Base-by-base conservation (phyloP, 352 stramenopile genomes). In the Globisporangium polare region DNA sequence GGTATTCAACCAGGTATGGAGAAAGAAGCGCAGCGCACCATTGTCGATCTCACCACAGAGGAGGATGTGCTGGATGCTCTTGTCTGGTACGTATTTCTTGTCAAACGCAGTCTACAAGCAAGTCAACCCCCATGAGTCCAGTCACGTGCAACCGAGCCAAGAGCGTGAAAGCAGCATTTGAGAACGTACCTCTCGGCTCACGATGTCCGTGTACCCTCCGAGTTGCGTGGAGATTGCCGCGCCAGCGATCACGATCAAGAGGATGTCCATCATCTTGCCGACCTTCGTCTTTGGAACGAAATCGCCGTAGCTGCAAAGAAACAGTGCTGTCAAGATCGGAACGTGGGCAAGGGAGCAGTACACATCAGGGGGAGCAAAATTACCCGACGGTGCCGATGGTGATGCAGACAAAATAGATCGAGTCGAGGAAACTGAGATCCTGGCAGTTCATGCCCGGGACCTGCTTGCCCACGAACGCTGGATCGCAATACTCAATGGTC, bases 391-490 rank as follows among this genome's bases (percentile, higher is more conserved):
- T 94, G 59, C 72, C 77, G 60, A 94, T 92, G 0, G 86, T 94
- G 58, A 91, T 92, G 54, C 86, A 89, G 22, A 95, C 76, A 61
- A 95, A 91, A 63, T 95, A 95, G 39, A 89, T 78, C 43, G 80
- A 66, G 29, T 92, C 79, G 49, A 91, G 78, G 56, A 92, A 93
- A 24, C 80, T 85, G 54, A 92, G 61, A 12, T 86, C 67, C 53
- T 90, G 83, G 60, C 83, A 92, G 58, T 72, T 80, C 17, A 71
- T 50, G 3, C 68, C 70, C 1, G 53, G 54, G 24, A 74, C 15
- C 39, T 74, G 59, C 2, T 12, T 20, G 53, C 53, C 29, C 39
- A 39, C 20, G 22, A 46, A 69, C 12, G 52, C 60, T 61, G 68
- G 59, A 37, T 87, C 80, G 49, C 80, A 89, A 50, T 85, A 76